These are phyloP conservation scores for Apiotrichum brassicae DNA, from an alignment of 1,284 basidiomycete species.

Conservation along the genomic window DNA sequence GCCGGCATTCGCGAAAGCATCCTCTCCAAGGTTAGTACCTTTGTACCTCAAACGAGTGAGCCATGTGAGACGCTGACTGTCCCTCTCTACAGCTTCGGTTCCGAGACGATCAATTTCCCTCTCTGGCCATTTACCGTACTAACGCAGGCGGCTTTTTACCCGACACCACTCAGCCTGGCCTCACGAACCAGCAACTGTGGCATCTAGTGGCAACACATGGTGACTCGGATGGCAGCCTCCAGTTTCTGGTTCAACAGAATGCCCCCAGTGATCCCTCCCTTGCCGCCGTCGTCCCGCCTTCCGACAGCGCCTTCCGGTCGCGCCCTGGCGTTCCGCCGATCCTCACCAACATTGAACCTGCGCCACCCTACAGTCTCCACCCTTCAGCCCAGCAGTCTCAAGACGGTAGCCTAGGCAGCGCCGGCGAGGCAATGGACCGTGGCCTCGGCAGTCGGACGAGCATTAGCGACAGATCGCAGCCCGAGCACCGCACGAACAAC, in stretches of 20 bases:
- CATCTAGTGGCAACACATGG: constrained; percentile 65
- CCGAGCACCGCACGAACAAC: neutral
- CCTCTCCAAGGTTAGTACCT: constrained; percentile 63
- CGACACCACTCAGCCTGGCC: constrained; percentile 61
- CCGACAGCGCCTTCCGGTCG: neutral
- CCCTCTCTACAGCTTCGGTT: constrained; percentile 66
- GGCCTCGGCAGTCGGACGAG: constrained; percentile 6
- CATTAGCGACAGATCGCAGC: neutral
- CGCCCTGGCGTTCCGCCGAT: constrained; percentile 27
- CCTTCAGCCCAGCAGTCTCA: constrained; percentile 34
- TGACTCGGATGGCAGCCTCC: constrained; percentile 67
- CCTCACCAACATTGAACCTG: constrained; percentile 21
- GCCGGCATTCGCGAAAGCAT: constrained; percentile 76
- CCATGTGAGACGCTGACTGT: neutral
- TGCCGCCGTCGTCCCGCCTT: constrained; percentile 36
- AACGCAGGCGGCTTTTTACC: constrained; percentile 66
- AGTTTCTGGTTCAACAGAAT: constrained; percentile 60
- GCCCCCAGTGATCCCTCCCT: constrained; percentile 29
- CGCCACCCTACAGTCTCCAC: constrained; percentile 5
- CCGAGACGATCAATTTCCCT: constrained; percentile 69
- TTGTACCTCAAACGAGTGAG: no score
- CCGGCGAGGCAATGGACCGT: constrained; percentile 30
- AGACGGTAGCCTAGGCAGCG: constrained; percentile 37
- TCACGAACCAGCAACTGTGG: constrained; percentile 62
- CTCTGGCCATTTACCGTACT: constrained; percentile 74